Conservation (phyloP, 2,329 filamentous ascomycete genomes). For the Lachnellula willkommii region DNA sequence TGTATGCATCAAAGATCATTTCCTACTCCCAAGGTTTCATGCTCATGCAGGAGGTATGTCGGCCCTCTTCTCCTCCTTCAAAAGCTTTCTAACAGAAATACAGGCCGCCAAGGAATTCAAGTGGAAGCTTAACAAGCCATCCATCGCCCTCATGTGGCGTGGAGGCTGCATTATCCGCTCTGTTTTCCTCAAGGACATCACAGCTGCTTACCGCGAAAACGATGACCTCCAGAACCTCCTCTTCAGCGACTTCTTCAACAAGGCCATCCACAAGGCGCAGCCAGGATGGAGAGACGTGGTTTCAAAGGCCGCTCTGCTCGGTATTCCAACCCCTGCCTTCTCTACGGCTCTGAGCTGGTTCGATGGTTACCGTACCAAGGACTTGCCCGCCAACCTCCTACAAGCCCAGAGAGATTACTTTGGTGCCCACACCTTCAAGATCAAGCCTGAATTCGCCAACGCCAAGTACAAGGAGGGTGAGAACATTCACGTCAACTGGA, state of each 20-base stretch:
- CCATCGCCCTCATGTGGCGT: slow-evolving; percentile 99
- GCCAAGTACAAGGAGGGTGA: slow-evolving; percentile 77
- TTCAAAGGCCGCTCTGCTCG: slow-evolving; percentile 84
- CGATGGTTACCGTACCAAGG: slow-evolving; percentile 95
- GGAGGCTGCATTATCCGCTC: slow-evolving; percentile 99
- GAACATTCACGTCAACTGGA: slow-evolving; percentile 99
- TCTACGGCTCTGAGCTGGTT: slow-evolving; percentile 97
- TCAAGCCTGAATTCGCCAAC: slow-evolving; percentile 75
- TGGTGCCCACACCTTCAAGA: slow-evolving; percentile 83
- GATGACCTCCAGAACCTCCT: slow-evolving; percentile 95
- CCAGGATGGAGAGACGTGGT: slow-evolving; percentile 87
- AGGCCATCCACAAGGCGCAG: slow-evolving; percentile 96
- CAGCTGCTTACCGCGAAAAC: slow-evolving; percentile 89
- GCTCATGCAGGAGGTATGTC: slow-evolving; percentile 91
- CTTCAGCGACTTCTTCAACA: slow-evolving; percentile 99
- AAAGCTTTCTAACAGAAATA: slow-evolving; percentile 21
- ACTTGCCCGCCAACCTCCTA: slow-evolving; percentile 95
- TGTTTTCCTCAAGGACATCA: slow-evolving; percentile 99
- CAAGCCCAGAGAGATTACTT: slow-evolving; percentile 99
- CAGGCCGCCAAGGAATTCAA: slow-evolving; percentile 90
- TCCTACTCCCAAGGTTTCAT: slow-evolving; percentile 99
- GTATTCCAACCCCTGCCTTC: slow-evolving; percentile 95
- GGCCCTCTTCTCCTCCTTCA: background rate
- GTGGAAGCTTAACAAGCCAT: slow-evolving; percentile 99
- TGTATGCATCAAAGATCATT: slow-evolving; percentile 99